phyloP scores from a whole-genome alignment of 768 basidiomycete species.

The Pisolithus albus region DNA sequence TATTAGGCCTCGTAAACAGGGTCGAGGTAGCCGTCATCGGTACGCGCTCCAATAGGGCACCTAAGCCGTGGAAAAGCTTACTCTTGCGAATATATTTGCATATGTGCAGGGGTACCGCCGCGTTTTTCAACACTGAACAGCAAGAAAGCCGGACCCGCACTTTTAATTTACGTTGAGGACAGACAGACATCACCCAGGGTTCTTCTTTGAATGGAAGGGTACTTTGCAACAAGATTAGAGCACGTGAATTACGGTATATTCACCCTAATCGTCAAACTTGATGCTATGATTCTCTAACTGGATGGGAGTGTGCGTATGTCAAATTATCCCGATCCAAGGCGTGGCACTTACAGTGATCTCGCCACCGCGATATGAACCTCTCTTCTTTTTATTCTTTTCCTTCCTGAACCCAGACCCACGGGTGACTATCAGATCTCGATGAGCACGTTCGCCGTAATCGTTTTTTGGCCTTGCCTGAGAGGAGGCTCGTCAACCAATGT shows the following conservation, averaged over 20 bases:
- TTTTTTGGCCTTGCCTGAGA: constrained; percentile 52
- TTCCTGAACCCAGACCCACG: constrained; percentile 94
- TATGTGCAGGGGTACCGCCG: constrained; percentile 32
- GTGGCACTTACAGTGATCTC: constrained; percentile 74
- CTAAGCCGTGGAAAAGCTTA: constrained; percentile 27
- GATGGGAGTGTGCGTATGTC: constrained; percentile 2
- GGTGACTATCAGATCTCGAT: constrained; percentile 85
- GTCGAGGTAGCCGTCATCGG: constrained; percentile 51
- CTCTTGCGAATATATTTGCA: constrained; percentile 38
- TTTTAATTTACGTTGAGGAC: constrained; percentile 25
- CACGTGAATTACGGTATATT: no score
- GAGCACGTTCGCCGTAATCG: constrained; percentile 87
- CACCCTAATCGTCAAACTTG: constrained; percentile 56
- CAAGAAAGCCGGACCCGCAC: not conserved
- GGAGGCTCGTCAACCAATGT: not conserved
- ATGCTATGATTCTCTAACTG: constrained; percentile 83
- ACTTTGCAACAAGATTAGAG: not conserved
- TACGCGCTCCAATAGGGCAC: constrained; percentile 35
- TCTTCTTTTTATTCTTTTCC: constrained; percentile 99
- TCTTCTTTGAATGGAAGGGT: not conserved
- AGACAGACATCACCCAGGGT: constrained; percentile 3
- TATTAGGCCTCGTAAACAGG: constrained; percentile 34
- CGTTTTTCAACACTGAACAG: constrained; percentile 34
- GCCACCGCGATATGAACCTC: constrained; percentile 89
- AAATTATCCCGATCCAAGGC: not conserved